phyloP scores from a whole-genome alignment of 2,329 filamentous ascomycete species.

The Phaeomoniella chlamydospora region DNA sequence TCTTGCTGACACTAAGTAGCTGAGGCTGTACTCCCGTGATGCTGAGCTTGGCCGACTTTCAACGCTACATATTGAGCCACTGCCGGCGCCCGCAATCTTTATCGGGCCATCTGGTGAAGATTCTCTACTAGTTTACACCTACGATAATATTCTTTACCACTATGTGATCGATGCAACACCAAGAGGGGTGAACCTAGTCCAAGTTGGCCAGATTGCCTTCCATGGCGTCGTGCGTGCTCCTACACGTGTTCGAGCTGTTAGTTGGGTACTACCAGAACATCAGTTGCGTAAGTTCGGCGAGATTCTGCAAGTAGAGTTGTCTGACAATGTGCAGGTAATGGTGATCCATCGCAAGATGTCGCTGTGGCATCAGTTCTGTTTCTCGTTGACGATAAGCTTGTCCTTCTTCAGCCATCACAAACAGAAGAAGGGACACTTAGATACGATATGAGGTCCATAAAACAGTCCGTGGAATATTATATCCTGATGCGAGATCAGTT shows the following conservation, averaged over 20 bases:
- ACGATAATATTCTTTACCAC: slow-evolving; percentile 90
- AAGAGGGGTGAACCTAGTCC: slow-evolving; percentile 62
- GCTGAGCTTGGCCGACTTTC: slow-evolving; percentile 58
- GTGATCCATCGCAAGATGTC: slow-evolving; percentile 91
- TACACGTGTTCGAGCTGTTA: slow-evolving; percentile 78
- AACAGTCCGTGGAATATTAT: slow-evolving; percentile 93
- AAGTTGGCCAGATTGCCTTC: slow-evolving; percentile 96
- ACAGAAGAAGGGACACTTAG: slow-evolving; percentile 75
- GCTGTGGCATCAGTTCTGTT: slow-evolving; percentile 86
- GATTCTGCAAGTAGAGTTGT: slow-evolving; percentile 2
- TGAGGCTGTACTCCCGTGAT: slow-evolving; percentile 89
- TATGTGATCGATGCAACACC: slow-evolving; percentile 68
- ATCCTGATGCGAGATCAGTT: slow-evolving; percentile 78
- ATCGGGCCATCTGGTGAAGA: slow-evolving; percentile 84
- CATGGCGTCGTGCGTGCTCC: slow-evolving; percentile 92
- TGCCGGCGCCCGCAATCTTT: slow-evolving; percentile 78
- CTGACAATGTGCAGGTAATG: slow-evolving; percentile 40
- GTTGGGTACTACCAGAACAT: slow-evolving; percentile 86
- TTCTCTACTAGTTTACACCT: slow-evolving; percentile 89
- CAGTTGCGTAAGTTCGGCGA: slow-evolving; percentile 49
- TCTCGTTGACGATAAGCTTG: slow-evolving; percentile 92
- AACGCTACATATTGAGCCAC: slow-evolving; percentile 59
- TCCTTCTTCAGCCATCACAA: slow-evolving; percentile 73
- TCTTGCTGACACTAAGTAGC: slow-evolving; percentile 20
- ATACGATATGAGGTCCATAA: slow-evolving; percentile 96